These are phyloP conservation scores for Phytophthora palmivora DNA, from an alignment of 352 stramenopile species.

Conservation along the genomic window DNA sequence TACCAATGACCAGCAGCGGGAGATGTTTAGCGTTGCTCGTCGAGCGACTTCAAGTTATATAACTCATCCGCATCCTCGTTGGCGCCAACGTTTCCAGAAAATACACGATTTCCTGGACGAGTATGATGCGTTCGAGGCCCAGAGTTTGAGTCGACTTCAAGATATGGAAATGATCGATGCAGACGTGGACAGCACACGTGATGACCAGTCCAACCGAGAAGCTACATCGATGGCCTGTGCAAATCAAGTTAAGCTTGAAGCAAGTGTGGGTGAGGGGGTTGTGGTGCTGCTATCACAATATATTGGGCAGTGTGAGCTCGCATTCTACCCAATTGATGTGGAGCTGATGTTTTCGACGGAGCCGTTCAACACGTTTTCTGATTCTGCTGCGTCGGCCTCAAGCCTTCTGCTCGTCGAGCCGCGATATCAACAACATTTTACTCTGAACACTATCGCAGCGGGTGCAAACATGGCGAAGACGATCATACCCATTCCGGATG, in stretches of 20 bases:
- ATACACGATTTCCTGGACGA: slow-evolving; percentile 53
- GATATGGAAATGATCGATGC: slow-evolving; percentile 25
- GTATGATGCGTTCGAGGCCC: slow-evolving; percentile 42
- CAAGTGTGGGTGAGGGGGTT: slow-evolving; percentile 31
- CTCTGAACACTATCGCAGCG: slow-evolving; percentile 17
- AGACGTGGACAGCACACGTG: neutral
- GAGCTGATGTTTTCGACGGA: slow-evolving; percentile 76
- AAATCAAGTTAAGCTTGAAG: slow-evolving; percentile 37
- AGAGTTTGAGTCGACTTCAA: slow-evolving; percentile 23
- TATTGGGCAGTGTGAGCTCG: slow-evolving; percentile 47
- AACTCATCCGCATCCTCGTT: slow-evolving; percentile 50
- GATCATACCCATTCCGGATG: slow-evolving; percentile 36
- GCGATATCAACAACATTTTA: slow-evolving; percentile 40
- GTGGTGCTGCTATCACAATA: slow-evolving; percentile 42
- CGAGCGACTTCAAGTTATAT: slow-evolving; percentile 44
- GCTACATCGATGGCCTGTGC: neutral
- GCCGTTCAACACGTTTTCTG: slow-evolving; percentile 61
- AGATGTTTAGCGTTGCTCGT: slow-evolving; percentile 45
- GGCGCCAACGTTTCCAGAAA: slow-evolving; percentile 52
- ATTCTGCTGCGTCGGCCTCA: slow-evolving; percentile 40
- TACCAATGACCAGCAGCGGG: slow-evolving; percentile 2
- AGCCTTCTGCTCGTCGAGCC: slow-evolving; percentile 58
- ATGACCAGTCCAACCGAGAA: neutral
- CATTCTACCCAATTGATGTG: slow-evolving; percentile 70
- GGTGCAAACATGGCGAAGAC: slow-evolving; percentile 20